Evolutionary conservation across 192 early-diverging fungal species (phyloP), one percentile per base, ranked within the genome.

Genomic region (Podila minutissima): DNA sequence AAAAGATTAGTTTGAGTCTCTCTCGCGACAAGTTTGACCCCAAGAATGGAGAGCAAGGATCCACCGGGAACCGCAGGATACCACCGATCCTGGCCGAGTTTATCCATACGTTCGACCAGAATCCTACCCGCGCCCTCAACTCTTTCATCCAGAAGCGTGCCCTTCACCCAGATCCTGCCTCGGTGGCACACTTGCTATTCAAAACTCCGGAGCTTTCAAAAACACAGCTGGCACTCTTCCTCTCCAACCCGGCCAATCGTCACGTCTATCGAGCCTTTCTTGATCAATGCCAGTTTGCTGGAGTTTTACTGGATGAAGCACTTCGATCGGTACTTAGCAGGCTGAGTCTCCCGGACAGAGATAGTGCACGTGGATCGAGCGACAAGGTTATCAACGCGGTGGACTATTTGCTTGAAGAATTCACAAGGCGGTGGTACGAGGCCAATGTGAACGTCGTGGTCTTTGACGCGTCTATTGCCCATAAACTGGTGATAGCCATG

Each of bases 161-260:
- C 0, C 69, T 93, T 9, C 85, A 83, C 7, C 74, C 85, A 20
- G 91, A 91, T 24, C 87, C 91, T 8, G 61, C 87, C n/a, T 86
- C 84, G 17, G 90, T 92, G 28, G 91, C 91, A 11, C 83, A 89
- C 26, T 91, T 93, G 59, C 63, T 93, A 57, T 92, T 91, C 77
- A 87, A 87, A 31, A 93, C 91, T 1, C 89, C 91, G 0, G 90
- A 90, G 58, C 76, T 93, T 8, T 87, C 82, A 57, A 74, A 86
- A 26, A 64, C 83, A 2, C 90, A 92, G 61, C 72, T 93, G 3
- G 91, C 90, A 0, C 64, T 77, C 41, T 92, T 90, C 60, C 64
- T 93, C 6, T 83, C 87, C 5, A 78, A 91, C 29, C 74, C 78
- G 6, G 82, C 88, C 29, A 87, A 93, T 68, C 62, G 71, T 26